Evolutionary conservation across 1,139 yeast genomes (phyloP), one percentile per base, ranked within the genome.

Genomic region (Kluyveromyces sp.): DNA sequence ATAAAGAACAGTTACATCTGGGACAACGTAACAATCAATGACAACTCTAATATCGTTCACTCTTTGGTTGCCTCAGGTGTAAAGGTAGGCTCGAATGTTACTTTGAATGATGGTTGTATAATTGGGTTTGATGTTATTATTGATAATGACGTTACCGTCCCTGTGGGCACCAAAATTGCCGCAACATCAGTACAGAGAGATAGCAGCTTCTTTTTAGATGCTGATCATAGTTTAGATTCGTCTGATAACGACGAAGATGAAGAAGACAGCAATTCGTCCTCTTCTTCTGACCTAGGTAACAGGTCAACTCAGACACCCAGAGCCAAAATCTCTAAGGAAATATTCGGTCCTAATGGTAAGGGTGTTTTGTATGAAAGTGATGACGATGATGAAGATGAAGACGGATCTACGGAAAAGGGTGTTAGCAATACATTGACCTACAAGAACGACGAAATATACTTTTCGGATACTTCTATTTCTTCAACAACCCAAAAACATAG

Each of bases 391-490:
- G 72, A 71, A 7, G 70, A 66, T 41, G 73, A 71, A 39, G 70
- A 68, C 34, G 67, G 64, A 15, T 69, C 64, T 37, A 61, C 60
- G 26, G 65, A 61, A 28, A 53, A 47, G 45, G 53, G 41, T 47
- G 51, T 59, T 4, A 34, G 54, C 4, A 67, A 66, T 46, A 60
- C 67, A 7, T 51, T 75, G 46, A 66, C 83, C 41, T 81, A 83
- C 58, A 80, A 78, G 53, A 70, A 87, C 68, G 79, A 77, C 42
- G 73, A 75, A 27, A 68, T 88, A 53, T 79, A 83, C 48, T 61
- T 87, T 25, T 86, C 96, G 2, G 97, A 92, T 65, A 82, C 79
- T 32, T 86, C 96, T 3, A 78, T 90, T 48, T 77, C 81, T 2
- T 81, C 88, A 1, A 65, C 76, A 29, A 72, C 81, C 4, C 49